A percentile compares a stretch with the other conserved stretches of the same genome.
phyloP scores from a whole-genome alignment of 1,139 yeast species.

The Scheffersomyces quercinus region DNA sequence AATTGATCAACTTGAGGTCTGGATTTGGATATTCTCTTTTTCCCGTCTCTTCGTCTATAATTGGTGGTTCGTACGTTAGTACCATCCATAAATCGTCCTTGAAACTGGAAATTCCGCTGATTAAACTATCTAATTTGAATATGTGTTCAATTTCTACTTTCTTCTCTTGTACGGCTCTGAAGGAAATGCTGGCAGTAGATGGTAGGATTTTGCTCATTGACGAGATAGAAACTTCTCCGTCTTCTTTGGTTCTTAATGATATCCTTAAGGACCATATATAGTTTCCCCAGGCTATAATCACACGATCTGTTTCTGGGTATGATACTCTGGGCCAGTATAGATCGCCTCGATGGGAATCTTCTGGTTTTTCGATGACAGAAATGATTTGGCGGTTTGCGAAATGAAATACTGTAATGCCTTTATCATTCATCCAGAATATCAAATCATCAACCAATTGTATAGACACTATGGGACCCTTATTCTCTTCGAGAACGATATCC shows the following conservation, averaged over 20 bases:
- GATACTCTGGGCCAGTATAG: slow-evolving; percentile 80
- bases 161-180: slow-evolving; percentile 49
- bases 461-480: slow-evolving; percentile 72
- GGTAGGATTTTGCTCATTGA: slow-evolving; percentile 45
- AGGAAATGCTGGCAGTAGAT: slow-evolving; percentile 67
- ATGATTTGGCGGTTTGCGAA: slow-evolving; percentile 46
- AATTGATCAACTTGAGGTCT: slow-evolving; percentile 69
- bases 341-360: slow-evolving; percentile 69
- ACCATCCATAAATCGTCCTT: slow-evolving; percentile 66
- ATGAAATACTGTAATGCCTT: slow-evolving; percentile 68
- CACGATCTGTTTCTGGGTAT: slow-evolving; percentile 64
- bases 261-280: slow-evolving; percentile 74
- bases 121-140: slow-evolving; percentile 55
- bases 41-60: slow-evolving; percentile 20
- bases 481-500: slow-evolving; percentile 63
- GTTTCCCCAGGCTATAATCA: slow-evolving; percentile 83
- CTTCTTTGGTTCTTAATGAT: slow-evolving; percentile 16
- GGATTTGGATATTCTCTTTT: slow-evolving; percentile 49
- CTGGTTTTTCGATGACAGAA: slow-evolving; percentile 56
- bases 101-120: slow-evolving; percentile 79
- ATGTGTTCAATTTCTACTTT: slow-evolving; percentile 59
- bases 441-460: slow-evolving; percentile 61
- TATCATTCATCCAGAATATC: slow-evolving; percentile 82
- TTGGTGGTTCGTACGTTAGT: slow-evolving; percentile 55
- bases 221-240: slow-evolving; percentile 12